Base-by-base conservation (phyloP, 106 monocot species). In the Dendrobium huoshanense region DNA sequence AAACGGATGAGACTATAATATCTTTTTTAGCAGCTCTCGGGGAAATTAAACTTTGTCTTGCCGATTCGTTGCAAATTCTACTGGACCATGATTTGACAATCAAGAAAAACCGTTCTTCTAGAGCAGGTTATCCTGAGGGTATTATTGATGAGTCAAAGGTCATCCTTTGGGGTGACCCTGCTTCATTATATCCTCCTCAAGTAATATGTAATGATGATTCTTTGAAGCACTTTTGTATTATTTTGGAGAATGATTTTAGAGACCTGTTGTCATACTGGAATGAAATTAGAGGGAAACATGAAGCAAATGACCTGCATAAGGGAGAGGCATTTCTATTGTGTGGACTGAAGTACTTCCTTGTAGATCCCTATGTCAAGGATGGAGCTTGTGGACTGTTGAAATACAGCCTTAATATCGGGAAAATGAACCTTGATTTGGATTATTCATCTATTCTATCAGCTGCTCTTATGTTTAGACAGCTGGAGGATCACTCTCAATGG, bases 111-210 rank as follows among this genome's bases (percentile, higher is more conserved):
- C 73, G 33, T 42, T 86, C 84, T 84, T 64, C 70, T 77, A 76
- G 61, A 72, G 48, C 45, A 70, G 22, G 16, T 15, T 40, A 42
- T 80, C 16, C 4, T 61, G 42, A 61, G 13, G 56, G 47, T 55
- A 77, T 64, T 55, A 77, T 64, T 49, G 78, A 55, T 73, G 79
- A 49, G 80, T 41, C 81, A 75, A 83, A 82, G 64, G 10, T 79
- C 58, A 82, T 95, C 37, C 51, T 95, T 56, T 85, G 84, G 85
- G 82, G 85, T 79, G 82, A 88, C n/a, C 88, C 92, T 82, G 92
- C 88, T 80, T 17, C 55, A 27, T 18, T 43, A 41, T 54, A 75
- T 75, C 54, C 13, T 51, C 51, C 73, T 37, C 78, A 77, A 72
- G 77, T 68, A 74, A 37, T n/a, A 78, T 54, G 48, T 43, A 41